Percentiles rank a stretch among this genome's conserved stretches.
Conservation (phyloP, 768 basidiomycete genomes). For the Hortiboletus flavorubellus region DNA sequence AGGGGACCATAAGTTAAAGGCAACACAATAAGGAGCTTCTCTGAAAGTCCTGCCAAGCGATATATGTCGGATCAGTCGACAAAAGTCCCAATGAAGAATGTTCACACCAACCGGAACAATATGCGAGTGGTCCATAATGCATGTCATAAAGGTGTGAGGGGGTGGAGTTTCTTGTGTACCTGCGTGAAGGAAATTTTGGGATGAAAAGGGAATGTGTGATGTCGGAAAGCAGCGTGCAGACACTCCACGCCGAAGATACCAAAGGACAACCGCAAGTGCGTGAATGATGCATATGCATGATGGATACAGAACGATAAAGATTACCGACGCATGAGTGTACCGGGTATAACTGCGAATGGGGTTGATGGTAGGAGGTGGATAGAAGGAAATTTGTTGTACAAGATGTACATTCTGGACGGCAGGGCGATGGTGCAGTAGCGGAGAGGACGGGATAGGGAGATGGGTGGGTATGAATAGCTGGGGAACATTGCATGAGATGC, state of each 20-base stretch:
- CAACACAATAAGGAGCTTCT: conserved; percentile 20
- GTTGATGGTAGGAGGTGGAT: conserved; percentile 9
- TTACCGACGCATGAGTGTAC: conserved; percentile 29
- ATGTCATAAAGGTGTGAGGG: conserved; percentile 24
- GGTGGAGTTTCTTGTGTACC: conserved; percentile 18
- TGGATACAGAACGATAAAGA: conserved; percentile 35
- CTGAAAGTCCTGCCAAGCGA: conserved; percentile 20
- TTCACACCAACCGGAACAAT: conserved; percentile 20
- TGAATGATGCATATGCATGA: conserved; percentile 30
- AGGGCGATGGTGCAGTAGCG: conserved; percentile 2
- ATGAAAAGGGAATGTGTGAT: conserved; percentile 13
- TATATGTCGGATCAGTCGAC: conserved; percentile 15
- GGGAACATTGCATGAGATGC: conserved; percentile 3
- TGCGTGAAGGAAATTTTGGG: conserved; percentile 16
- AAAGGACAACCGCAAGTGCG: conserved; percentile 17
- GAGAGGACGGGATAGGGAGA: conserved; percentile 1
- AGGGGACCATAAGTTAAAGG: conserved; percentile 18
- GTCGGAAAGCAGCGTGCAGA: conserved; percentile 11
- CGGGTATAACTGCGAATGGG: conserved; percentile 23
- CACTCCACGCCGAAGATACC: conserved; percentile 15
- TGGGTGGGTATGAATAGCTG: background rate
- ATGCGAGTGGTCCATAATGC: conserved; percentile 29
- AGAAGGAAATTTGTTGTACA: conserved; percentile 20
- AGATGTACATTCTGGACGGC: conserved; percentile 17
- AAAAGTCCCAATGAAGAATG: conserved; percentile 8